Base-by-base conservation (phyloP, 176 grass and related monocot species). In the Oropetium thomaeum region DNA sequence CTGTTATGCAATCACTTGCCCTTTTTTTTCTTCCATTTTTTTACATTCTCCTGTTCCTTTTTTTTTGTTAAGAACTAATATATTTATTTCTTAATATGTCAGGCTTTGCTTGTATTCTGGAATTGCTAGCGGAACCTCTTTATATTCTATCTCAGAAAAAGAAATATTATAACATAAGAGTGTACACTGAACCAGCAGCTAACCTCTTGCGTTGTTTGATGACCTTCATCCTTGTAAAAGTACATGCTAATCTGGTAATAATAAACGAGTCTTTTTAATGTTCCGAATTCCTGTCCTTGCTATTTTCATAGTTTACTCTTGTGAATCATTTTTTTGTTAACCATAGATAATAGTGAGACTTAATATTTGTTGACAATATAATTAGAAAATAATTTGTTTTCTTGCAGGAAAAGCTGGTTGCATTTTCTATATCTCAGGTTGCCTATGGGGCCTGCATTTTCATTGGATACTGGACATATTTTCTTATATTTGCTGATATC, bases 91-190 rank as follows among this genome's bases (percentile, higher is more conserved):
- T 19, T 70, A 35, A 71, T 79, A 82, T 93, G 80, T 10, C 91
- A 98, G 95, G 89, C 79, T 87, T 94, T 84, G 95, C 95, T 63
- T 98, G 95, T 86, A 75, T 98, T 51, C 68, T 98, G 80, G 95
- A 98, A 78, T 88, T 98, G 81, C 54, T 98, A 82, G 88, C 91
- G 13, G 95, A 98, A 74, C 95, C 95, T 57, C 73, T 98, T 43
- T 94, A 98, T 83, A 92, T 98, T 83, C 82, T 98, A 65, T 94
- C 91, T 32, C 95, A 98, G 69, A 98, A 85, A 82, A 89, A 94
- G 78, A 83, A 90, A 86, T 86, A 86, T 47, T 92, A 94, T 64
- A 84, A 78, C 62, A 89, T 98, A 86, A 84, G 96, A 61, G 48
- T 98, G 67, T 85, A 95, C 44, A 83, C 74, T 72, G 91, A 98